Conservation (phyloP, 2,329 filamentous ascomycete genomes). For the Fusarium tuaranense region DNA sequence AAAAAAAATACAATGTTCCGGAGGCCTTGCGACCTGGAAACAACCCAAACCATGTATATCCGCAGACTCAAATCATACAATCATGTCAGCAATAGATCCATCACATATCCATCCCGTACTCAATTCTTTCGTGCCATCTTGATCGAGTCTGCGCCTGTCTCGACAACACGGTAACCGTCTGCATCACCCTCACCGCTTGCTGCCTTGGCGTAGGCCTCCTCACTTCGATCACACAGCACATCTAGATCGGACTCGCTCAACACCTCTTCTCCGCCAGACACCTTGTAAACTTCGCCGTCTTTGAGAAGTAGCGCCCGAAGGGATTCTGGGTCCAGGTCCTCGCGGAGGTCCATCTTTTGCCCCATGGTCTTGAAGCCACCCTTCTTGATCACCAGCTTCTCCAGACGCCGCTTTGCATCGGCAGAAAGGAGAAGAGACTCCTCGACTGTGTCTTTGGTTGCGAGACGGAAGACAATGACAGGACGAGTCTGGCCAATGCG, state of each 20-base stretch:
- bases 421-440: constrained; percentile 87
- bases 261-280: constrained; percentile 71
- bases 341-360: constrained; percentile 67
- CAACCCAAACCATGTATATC: not conserved
- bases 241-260: constrained; percentile 82
- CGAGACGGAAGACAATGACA: constrained; percentile 92
- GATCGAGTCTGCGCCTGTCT: constrained; percentile 73
- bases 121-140: constrained; percentile 49
- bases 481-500: constrained; percentile 93
- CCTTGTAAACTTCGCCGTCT: constrained; percentile 76
- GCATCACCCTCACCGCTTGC: constrained; percentile 82
- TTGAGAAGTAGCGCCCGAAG: constrained; percentile 73
- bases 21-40: not conserved
- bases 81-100: not conserved
- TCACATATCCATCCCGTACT: not conserved
- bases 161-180: constrained; percentile 80
- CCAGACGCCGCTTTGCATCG: constrained; percentile 89
- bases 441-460: constrained; percentile 93
- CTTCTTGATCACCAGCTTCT: constrained; percentile 96
- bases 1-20: not conserved
- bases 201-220: constrained; percentile 74
- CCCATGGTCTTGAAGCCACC: constrained; percentile 81
- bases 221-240: constrained; percentile 80
- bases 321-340: constrained; percentile 69
- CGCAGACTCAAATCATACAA: not conserved